These are phyloP conservation scores for Piloderma croceum DNA, from an alignment of 768 basidiomycete genomes.

Conservation along the genomic window DNA sequence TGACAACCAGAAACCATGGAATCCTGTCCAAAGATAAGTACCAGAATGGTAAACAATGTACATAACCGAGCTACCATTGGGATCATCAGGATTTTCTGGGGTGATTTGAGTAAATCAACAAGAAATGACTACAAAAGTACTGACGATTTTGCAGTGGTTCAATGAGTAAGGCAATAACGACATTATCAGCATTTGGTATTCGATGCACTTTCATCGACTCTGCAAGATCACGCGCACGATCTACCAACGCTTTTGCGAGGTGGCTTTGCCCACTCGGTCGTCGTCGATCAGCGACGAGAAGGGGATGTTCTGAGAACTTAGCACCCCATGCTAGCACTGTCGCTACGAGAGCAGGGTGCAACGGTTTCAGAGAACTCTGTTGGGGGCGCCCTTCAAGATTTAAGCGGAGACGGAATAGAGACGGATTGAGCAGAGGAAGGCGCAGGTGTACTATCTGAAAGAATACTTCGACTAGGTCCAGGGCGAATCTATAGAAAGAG, in stretches of 20 bases:
- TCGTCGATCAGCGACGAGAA: conserved; percentile 73
- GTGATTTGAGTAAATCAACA: conserved; percentile 8
- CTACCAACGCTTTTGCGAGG: conserved; percentile 70
- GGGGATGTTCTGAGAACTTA: conserved; percentile 87
- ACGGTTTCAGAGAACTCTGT: conserved; percentile 31
- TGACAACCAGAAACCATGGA: conserved; percentile 80
- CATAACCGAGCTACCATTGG: conserved; percentile 47
- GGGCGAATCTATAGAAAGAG: conserved; percentile 61
- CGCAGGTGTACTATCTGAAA: conserved; percentile 91
- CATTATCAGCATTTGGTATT: conserved; percentile 70
- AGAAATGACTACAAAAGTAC: conserved; percentile 26
- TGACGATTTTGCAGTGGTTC: conserved; percentile 85
- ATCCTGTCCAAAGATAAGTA: conserved; percentile 45
- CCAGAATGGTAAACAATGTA: conserved; percentile 7
- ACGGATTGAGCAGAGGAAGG: conserved; percentile 80
- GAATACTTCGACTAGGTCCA: conserved; percentile 91
- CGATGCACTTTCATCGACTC: conserved; percentile 86
- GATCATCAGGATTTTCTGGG: conserved; percentile 67
- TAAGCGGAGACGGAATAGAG: conserved; percentile 71
- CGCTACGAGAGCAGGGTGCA: conserved; percentile 75
- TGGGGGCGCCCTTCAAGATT: conserved; percentile 33
- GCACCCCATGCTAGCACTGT: conserved; percentile 89
- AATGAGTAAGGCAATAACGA: conserved; percentile 75
- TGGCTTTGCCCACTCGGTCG: conserved; percentile 67
- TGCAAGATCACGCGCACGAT: conserved; percentile 79